These are phyloP conservation scores for Podila clonocystis DNA, from an alignment of 192 early-diverging fungal genomes.

Conservation along the genomic window DNA sequence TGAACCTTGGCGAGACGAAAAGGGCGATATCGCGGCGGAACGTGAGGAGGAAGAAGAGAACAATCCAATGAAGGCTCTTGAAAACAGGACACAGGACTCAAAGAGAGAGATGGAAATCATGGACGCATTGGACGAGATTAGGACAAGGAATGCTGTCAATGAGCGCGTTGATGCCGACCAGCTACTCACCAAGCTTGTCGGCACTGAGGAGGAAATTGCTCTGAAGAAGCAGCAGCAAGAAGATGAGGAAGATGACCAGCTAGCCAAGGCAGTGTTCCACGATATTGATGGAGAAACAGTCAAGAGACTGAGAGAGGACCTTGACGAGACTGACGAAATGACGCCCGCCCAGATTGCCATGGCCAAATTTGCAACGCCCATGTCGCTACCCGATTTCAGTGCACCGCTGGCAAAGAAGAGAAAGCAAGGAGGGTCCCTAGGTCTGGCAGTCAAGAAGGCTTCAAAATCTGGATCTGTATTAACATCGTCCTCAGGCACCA, in stretches of 20 bases:
- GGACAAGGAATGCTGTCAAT: constrained; percentile 83
- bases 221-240: constrained; percentile 50
- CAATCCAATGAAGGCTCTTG: constrained; percentile 95
- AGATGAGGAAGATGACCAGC: constrained; percentile 71
- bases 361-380: constrained; percentile 31
- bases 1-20: constrained; percentile 89
- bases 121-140: constrained; percentile 95
- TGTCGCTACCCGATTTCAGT: constrained; percentile 32
- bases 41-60: constrained; percentile 87
- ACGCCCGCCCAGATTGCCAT: constrained; percentile 34
- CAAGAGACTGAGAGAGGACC: constrained; percentile 62
- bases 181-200: constrained; percentile 62
- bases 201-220: constrained; percentile 51
- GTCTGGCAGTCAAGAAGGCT: constrained; percentile 13
- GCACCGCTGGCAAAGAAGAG: constrained; percentile 32
- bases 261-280: constrained; percentile 72
- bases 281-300: constrained; percentile 73
- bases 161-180: constrained; percentile 80
- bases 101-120: constrained; percentile 98
- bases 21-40: constrained; percentile 66
- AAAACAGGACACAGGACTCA: constrained; percentile 93
- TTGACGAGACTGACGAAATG: constrained; percentile 39
- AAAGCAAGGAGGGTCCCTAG: constrained; percentile 32
- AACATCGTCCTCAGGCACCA: neutral
- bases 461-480: constrained; percentile 11